Percentiles rank a stretch among this genome's conserved stretches.
Conservation (phyloP, 345 rosid species). For the Isatis tinctoria region DNA sequence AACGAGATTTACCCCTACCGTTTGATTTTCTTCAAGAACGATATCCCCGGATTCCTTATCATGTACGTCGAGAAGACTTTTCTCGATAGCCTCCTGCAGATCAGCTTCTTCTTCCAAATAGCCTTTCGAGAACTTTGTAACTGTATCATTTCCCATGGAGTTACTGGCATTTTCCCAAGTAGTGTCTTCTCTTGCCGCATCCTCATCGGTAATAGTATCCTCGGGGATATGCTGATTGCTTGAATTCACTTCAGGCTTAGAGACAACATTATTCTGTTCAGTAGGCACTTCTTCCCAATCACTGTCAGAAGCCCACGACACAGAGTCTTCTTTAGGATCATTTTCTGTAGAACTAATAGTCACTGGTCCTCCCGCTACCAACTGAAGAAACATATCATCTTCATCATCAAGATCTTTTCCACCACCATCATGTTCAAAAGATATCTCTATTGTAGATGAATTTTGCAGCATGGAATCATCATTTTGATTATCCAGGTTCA, state of each 20-base stretch:
- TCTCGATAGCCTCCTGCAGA: constrained; percentile 81
- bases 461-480: constrained; percentile 27
- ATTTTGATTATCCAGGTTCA: constrained; percentile 33
- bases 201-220: constrained; percentile 42
- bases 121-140: constrained; percentile 50
- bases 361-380: constrained; percentile 60
- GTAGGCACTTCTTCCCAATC: constrained; percentile 65
- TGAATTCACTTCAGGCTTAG: constrained; percentile 22
- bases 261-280: constrained; percentile 26
- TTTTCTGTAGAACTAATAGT: constrained; percentile 39
- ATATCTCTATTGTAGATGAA: constrained; percentile 54
- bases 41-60: constrained; percentile 23
- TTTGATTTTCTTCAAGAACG: constrained; percentile 30
- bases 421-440: constrained; percentile 63
- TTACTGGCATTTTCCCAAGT: constrained; percentile 28
- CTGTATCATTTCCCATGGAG: constrained; percentile 29
- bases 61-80: constrained; percentile 63
- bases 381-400: constrained; percentile 66
- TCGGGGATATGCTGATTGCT: constrained; percentile 30
- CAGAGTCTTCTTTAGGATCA: constrained; percentile 32
- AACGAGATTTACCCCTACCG: constrained; percentile 7
- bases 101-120: constrained; percentile 73
- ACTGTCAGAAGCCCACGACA: constrained; percentile 53
- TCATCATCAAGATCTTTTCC: constrained; percentile 42
- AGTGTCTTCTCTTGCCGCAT: constrained; percentile 71